Percentiles rank a stretch among this genome's conserved stretches.
Conservation (phyloP, 129 eudicot genomes). For the Pseudognaphalium luteoalbum region DNA sequence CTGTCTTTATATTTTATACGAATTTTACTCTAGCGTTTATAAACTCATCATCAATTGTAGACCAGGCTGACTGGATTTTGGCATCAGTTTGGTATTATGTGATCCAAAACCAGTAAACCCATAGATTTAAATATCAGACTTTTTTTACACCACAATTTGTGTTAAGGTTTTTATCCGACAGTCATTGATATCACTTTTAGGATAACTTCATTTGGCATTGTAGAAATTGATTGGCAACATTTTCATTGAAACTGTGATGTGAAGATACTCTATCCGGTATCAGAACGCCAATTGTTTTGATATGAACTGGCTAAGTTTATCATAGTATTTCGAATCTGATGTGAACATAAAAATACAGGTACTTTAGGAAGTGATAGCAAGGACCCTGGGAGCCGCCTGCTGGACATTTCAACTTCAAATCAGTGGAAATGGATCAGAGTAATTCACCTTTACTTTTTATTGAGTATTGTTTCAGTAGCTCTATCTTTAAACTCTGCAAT, state of each 20-base stretch:
- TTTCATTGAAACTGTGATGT: background rate
- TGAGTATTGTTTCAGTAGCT: background rate
- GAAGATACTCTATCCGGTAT: background rate
- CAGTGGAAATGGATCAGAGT: constrained; percentile 41
- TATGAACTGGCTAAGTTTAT: constrained; percentile 14
- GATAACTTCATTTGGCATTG: background rate
- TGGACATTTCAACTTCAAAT: constrained; percentile 26
- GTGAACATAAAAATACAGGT: background rate
- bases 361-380: background rate
- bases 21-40: constrained; percentile 18
- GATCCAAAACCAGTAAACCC: constrained; percentile 10
- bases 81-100: background rate
- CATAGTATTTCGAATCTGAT: constrained; percentile 2
- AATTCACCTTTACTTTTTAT: constrained; percentile 21
- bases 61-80: constrained; percentile 20
- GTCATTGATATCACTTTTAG: background rate
- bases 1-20: background rate
- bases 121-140: background rate
- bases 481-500: background rate
- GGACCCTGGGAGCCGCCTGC: constrained; percentile 16
- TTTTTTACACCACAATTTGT: background rate
- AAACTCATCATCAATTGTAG: background rate
- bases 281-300: background rate
- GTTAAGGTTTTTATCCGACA: background rate
- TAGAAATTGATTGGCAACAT: constrained; percentile 17